Conservation (phyloP, 2,329 filamentous ascomycete species). For the Verticillium alfalfae region DNA sequence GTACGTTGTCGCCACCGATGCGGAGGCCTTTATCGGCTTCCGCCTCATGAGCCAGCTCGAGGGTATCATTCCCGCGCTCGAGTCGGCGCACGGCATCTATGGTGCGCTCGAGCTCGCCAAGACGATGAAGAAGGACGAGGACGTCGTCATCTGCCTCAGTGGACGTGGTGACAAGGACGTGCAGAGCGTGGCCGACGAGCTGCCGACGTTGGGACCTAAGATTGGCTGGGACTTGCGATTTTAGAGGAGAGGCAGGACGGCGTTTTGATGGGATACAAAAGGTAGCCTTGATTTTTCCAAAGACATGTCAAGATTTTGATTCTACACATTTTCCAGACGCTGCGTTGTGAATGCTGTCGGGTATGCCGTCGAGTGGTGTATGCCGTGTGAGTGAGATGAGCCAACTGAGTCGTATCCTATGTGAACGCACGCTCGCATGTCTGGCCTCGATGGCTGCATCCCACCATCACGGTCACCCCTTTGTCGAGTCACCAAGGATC, state of each 20-base stretch:
- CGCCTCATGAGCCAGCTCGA: slow-evolving; percentile 78
- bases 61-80: slow-evolving; percentile 93
- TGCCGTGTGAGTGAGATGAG: too few relatives aligned
- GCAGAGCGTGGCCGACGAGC: slow-evolving; percentile 91
- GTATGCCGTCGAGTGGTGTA: too few relatives aligned
- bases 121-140: slow-evolving; percentile 81
- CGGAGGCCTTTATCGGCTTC: slow-evolving; percentile 85
- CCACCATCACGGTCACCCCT: too few relatives aligned
- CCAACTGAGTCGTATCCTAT: too few relatives aligned
- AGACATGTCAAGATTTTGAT: not conserved
- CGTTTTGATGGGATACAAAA: not conserved
- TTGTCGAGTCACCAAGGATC: not conserved
- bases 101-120: slow-evolving; percentile 88
- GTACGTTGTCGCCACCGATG: slow-evolving; percentile 88
- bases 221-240: slow-evolving; percentile 73
- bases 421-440: too few relatives aligned
- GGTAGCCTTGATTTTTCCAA: not conserved
- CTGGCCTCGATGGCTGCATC: too few relatives aligned
- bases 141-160: slow-evolving; percentile 89
- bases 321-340: not conserved
- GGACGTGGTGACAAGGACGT: slow-evolving; percentile 98
- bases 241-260: slow-evolving; percentile 17
- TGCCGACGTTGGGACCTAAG: slow-evolving; percentile 80
- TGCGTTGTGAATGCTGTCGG: too few relatives aligned
- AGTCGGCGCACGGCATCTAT: slow-evolving; percentile 88